phyloP scores from a whole-genome alignment of 495 filamentous ascomycete species.

The Penicillium herquei region DNA sequence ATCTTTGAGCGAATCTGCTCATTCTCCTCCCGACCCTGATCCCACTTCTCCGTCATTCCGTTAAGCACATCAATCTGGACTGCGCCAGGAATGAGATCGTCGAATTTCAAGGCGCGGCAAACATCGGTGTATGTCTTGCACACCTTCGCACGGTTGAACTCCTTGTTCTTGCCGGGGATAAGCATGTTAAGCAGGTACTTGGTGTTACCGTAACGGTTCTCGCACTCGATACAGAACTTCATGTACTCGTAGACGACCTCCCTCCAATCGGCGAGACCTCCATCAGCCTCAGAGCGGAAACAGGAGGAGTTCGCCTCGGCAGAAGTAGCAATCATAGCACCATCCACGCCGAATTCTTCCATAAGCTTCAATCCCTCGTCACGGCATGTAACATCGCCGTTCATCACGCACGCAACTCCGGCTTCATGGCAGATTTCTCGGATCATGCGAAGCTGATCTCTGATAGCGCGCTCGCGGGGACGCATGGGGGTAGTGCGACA shows the following conservation, averaged over 20 bases:
- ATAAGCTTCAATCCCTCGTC: conserved; percentile 67
- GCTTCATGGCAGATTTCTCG: conserved; percentile 70
- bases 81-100: conserved; percentile 58
- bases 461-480: conserved; percentile 79
- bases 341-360: conserved; percentile 76
- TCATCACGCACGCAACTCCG: conserved; percentile 89
- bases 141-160: conserved; percentile 51
- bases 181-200: conserved; percentile 85
- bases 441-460: conserved; percentile 82
- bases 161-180: conserved; percentile 72
- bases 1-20: conserved; percentile 37
- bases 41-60: conserved; percentile 51
- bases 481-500: conserved; percentile 97
- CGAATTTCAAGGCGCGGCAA: conserved; percentile 60
- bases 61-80: conserved; percentile 62
- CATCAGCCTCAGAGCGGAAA: conserved; percentile 65
- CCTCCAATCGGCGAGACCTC: conserved; percentile 65
- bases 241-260: conserved; percentile 76
- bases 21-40: conserved; percentile 21
- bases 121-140: conserved; percentile 64
- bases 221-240: conserved; percentile 63
- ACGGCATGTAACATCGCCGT: conserved; percentile 79
- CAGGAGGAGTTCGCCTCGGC: conserved; percentile 86
- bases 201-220: conserved; percentile 87
- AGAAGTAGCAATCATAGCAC: conserved; percentile 92